Conservation (phyloP, 2,329 filamentous ascomycete genomes). For the Colletotrichum abscissum region DNA sequence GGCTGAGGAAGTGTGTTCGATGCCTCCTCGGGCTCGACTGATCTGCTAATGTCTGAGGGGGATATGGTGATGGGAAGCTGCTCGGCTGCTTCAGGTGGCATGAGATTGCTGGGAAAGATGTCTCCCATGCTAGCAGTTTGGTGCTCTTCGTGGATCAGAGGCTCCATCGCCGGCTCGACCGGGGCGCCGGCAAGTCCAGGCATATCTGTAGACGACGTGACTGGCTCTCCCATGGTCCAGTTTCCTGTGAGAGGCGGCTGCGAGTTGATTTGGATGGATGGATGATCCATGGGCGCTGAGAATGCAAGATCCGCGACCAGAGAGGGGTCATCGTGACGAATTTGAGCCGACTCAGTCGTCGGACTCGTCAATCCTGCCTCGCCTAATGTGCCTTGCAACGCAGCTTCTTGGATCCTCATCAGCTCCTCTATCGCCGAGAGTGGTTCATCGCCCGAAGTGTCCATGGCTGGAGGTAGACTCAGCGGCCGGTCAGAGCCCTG, state of each 20-base stretch:
- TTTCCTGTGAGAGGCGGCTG: slow-evolving; percentile 17
- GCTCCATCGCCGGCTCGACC: background rate
- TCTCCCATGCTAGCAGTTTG: slow-evolving; percentile 32
- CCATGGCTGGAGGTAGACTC: slow-evolving; percentile 9
- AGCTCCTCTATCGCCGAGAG: slow-evolving; percentile 32
- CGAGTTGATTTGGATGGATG: slow-evolving; percentile 29
- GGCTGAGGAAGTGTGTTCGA: slow-evolving; percentile 29
- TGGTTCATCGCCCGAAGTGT: slow-evolving; percentile 15
- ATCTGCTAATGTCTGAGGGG: slow-evolving; percentile 50
- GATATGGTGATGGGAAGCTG: slow-evolving; percentile 48
- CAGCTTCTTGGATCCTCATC: slow-evolving; percentile 27
- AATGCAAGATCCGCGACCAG: background rate
- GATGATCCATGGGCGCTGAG: slow-evolving; percentile 6
- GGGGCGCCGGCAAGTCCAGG: slow-evolving; percentile 15
- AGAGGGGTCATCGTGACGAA: background rate
- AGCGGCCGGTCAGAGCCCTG: background rate
- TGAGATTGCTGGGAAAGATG: slow-evolving; percentile 35
- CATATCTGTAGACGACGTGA: slow-evolving; percentile 25
- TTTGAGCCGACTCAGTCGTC: background rate
- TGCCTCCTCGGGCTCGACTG: slow-evolving; percentile 39
- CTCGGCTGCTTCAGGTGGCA: slow-evolving; percentile 38
- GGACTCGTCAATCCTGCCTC: slow-evolving; percentile 9
- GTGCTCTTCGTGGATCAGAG: background rate
- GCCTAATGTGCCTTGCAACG: background rate
- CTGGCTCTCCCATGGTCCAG: slow-evolving; percentile 7